These are phyloP conservation scores for Lipomyces mesembrius DNA, from an alignment of 805 yeast genomes.

Conservation along the genomic window DNA sequence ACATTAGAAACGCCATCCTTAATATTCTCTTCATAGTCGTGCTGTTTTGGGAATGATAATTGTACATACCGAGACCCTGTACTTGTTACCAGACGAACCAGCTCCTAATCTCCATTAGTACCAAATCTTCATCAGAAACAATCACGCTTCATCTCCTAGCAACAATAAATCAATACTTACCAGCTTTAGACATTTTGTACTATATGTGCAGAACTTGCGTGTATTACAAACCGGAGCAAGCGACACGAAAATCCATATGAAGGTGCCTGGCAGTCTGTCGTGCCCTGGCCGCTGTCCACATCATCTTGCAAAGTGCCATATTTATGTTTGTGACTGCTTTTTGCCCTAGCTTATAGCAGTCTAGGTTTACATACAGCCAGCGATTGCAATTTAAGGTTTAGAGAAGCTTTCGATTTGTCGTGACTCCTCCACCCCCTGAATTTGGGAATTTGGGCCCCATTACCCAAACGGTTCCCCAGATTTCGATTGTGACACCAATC, in stretches of 20 bases:
- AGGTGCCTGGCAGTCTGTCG: not conserved
- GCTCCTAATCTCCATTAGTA: slow-evolving; percentile 57
- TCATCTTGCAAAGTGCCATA: too few relatives aligned
- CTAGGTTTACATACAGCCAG: not conserved
- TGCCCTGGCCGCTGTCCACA: too few relatives aligned
- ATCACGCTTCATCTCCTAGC: not conserved
- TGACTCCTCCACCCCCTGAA: not conserved
- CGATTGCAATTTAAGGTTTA: not conserved
- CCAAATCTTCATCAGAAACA: not conserved
- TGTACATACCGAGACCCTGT: slow-evolving; percentile 95
- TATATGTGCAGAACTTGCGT: not conserved
- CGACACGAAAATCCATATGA: not conserved
- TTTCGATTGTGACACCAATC: too few relatives aligned
- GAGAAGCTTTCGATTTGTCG: not conserved
- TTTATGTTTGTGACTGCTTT: not conserved
- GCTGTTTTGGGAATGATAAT: not conserved
- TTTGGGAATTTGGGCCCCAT: not conserved
- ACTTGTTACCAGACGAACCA: slow-evolving; percentile 99
- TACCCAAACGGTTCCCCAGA: not conserved
- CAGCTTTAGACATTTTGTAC: slow-evolving; percentile 25
- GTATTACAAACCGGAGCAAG: not conserved
- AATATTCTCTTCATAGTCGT: not conserved
- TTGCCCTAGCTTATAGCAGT: not conserved
- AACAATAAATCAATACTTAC: slow-evolving; percentile 6
- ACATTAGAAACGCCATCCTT: slow-evolving; percentile 1